Evolutionary conservation across 2,329 filamentous ascomycete species (phyloP).

Genomic region (Fusarium sp.): DNA sequence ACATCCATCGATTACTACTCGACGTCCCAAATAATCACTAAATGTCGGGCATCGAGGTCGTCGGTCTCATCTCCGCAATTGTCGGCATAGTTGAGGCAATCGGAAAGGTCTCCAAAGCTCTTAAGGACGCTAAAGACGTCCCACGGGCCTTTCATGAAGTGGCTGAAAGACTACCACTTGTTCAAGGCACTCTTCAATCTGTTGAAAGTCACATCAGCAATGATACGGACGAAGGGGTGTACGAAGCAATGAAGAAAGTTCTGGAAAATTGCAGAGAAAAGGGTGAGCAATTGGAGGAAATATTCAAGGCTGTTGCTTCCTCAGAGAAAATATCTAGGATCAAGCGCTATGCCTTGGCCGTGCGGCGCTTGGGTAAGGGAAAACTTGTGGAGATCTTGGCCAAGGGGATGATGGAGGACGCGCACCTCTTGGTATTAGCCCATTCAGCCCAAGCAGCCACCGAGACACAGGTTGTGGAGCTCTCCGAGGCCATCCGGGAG

Average conservation of each 20-base stretch:
- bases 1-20: too few species aligned
- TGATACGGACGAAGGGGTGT: fast-evolving
- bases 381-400: neutral
- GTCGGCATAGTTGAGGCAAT: neutral
- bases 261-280: neutral
- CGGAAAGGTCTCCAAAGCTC: neutral
- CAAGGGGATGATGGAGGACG: neutral
- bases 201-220: neutral
- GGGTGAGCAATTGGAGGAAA: neutral
- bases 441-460: neutral
- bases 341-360: neutral
- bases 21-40: too few species aligned
- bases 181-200: fast-evolving
- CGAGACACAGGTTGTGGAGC: neutral
- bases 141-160: neutral
- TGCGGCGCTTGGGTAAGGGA: neutral
- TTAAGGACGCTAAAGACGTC: neutral
- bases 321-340: neutral
- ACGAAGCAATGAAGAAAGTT: neutral
- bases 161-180: neutral
- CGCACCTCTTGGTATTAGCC: neutral
- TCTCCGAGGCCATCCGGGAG: neutral
- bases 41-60: neutral
- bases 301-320: neutral
- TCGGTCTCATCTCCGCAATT: neutral